Evolutionary conservation across 1,284 basidiomycete species (phyloP).

Genomic region (Agroathelia rolfsii): DNA sequence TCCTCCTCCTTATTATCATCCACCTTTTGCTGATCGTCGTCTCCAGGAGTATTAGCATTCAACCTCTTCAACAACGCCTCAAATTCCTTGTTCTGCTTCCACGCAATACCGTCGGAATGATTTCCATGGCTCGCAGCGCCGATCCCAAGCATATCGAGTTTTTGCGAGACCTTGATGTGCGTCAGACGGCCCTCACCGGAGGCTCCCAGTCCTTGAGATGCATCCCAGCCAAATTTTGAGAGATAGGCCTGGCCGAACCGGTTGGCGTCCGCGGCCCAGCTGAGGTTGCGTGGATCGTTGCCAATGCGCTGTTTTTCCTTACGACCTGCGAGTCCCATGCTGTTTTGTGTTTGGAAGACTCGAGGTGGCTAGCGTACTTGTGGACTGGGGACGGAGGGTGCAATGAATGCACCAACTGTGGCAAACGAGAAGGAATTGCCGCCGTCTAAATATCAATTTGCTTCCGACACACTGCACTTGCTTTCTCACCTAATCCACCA

Average conservation of each 20-base stretch:
- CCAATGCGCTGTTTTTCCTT: constrained; percentile 63
- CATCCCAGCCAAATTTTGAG: constrained; percentile 73
- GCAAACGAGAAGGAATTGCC: too few relatives aligned
- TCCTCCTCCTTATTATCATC: too few relatives aligned
- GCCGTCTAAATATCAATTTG: too few relatives aligned
- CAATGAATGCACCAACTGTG: too few relatives aligned
- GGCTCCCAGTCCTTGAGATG: constrained; percentile 60
- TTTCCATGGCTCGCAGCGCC: constrained; percentile 58
- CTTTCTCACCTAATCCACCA: too few relatives aligned
- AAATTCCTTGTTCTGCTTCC: constrained; percentile 77
- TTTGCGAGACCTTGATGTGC: constrained; percentile 67
- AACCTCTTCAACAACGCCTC: constrained; percentile 55
- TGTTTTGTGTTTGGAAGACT: too few relatives aligned
- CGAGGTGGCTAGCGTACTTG: too few relatives aligned
- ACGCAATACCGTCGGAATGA: constrained; percentile 61
- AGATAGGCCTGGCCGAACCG: constrained; percentile 72
- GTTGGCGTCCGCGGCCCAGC: constrained; percentile 71
- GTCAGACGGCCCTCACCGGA: constrained; percentile 57
- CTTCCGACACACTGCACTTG: too few relatives aligned
- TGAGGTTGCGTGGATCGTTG: constrained; percentile 59
- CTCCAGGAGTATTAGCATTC: constrained; percentile 30
- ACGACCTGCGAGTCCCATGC: constrained; percentile 64
- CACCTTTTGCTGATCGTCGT: too few relatives aligned
- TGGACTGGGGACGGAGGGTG: too few relatives aligned
- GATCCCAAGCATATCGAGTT: constrained; percentile 75